Conservation (phyloP, 495 filamentous ascomycete species). For the Talaromyces ruber region DNA sequence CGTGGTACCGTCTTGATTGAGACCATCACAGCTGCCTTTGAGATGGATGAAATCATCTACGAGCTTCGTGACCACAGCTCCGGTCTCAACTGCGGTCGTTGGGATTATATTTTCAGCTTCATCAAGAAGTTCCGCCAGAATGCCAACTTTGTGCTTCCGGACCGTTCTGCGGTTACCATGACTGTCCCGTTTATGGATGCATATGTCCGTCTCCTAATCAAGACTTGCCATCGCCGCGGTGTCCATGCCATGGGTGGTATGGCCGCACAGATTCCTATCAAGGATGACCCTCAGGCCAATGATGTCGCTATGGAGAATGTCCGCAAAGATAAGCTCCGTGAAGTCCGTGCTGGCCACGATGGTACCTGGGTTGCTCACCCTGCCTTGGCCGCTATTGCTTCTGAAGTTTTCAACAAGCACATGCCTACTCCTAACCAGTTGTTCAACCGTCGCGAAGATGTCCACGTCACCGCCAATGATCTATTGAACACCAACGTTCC, state of each 20-base stretch:
- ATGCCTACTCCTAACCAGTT: slow-evolving; percentile 99
- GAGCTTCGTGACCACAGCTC: slow-evolving; percentile 95
- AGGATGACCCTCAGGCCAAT: slow-evolving; percentile 83
- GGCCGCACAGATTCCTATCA: slow-evolving; percentile 98
- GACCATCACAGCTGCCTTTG: slow-evolving; percentile 97
- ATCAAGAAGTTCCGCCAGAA: slow-evolving; percentile 99
- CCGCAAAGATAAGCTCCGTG: slow-evolving; percentile 89
- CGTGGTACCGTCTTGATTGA: slow-evolving; percentile 95
- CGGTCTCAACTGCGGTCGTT: slow-evolving; percentile 95
- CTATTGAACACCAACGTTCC: slow-evolving; percentile 98
- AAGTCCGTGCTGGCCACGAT: slow-evolving; percentile 92
- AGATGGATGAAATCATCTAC: slow-evolving; percentile 99
- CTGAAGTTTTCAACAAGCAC: slow-evolving; percentile 94
- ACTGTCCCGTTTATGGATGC: slow-evolving; percentile 98
- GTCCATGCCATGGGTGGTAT: slow-evolving; percentile 99
- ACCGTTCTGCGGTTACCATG: slow-evolving; percentile 90
- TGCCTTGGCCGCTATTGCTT: slow-evolving; percentile 79
- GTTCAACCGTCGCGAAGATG: slow-evolving; percentile 83
- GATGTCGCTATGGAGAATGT: slow-evolving; percentile 92
- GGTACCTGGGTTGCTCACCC: slow-evolving; percentile 97
- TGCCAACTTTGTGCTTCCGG: slow-evolving; percentile 85
- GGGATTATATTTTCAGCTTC: slow-evolving; percentile 99
- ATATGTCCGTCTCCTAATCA: slow-evolving; percentile 92
- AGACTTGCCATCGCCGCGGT: slow-evolving; percentile 90
- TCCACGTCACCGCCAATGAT: slow-evolving; percentile 77